phyloP scores from a whole-genome alignment of 129 eudicot genomes.

The Artemisia tridentata region DNA sequence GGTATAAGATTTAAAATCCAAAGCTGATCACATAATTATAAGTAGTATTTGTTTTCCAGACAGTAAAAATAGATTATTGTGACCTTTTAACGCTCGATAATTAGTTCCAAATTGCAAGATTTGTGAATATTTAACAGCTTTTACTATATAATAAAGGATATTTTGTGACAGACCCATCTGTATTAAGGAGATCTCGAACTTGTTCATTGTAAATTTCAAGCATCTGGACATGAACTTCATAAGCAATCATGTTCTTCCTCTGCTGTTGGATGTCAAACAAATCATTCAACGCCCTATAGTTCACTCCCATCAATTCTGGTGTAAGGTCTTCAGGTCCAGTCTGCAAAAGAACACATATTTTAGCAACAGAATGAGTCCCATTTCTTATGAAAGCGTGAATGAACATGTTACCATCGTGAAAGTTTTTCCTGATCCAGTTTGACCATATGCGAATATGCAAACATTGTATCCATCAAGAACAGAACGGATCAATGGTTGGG shows the following conservation, averaged over 20 bases:
- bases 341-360: conserved; percentile 39
- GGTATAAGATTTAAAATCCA: too few relatives aligned
- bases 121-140: not conserved
- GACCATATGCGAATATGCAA: conserved; percentile 93
- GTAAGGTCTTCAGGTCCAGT: conserved; percentile 67
- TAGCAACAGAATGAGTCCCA: not conserved
- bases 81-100: too few relatives aligned
- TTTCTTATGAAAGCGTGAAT: not conserved
- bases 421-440: conserved; percentile 94
- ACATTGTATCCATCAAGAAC: conserved; percentile 90
- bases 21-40: too few relatives aligned
- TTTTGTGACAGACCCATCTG: conserved; percentile 56
- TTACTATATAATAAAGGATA: conserved; percentile 48
- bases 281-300: conserved; percentile 76
- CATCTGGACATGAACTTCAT: conserved; percentile 79
- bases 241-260: conserved; percentile 58
- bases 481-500: conserved; percentile 83
- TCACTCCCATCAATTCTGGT: conserved; percentile 69
- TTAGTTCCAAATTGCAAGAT: too few relatives aligned
- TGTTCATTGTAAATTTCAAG: conserved; percentile 88
- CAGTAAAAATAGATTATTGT: not conserved
- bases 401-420: conserved; percentile 60
- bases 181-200: conserved; percentile 75
- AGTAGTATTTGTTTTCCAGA: not conserved
- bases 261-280: conserved; percentile 65